Conservation (phyloP, 139 green algal species). For the Astrephomene gubernaculifera region DNA sequence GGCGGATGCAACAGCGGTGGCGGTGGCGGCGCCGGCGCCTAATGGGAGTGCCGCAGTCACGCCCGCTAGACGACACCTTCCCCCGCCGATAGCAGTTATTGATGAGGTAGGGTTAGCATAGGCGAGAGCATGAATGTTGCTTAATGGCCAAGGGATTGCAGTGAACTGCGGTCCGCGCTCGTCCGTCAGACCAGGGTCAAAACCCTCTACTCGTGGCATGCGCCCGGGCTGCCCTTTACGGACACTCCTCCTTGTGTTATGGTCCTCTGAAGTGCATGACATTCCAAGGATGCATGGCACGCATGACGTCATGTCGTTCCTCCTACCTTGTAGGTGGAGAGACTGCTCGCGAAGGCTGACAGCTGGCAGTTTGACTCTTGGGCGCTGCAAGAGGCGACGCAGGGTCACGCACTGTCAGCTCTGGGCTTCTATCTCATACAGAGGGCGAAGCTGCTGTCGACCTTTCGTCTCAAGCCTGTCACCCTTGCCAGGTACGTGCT, state of each 20-base stretch:
- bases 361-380: slow-evolving; percentile 62
- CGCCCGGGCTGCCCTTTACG: too few species aligned
- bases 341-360: slow-evolving; percentile 33
- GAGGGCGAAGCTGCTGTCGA: slow-evolving; percentile 30
- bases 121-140: too few species aligned
- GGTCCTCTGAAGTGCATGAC: too few species aligned
- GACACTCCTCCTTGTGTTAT: too few species aligned
- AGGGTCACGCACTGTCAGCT: slow-evolving; percentile 49
- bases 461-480: slow-evolving; percentile 31
- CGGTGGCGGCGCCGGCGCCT: not conserved
- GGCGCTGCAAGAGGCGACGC: slow-evolving; percentile 45
- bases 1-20: not conserved
- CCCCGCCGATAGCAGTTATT: slow-evolving; percentile 1
- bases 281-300: too few species aligned
- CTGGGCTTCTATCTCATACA: slow-evolving; percentile 54
- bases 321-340: slow-evolving; percentile 45
- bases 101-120: not conserved
- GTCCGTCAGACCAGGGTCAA: too few species aligned
- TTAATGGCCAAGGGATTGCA: too few species aligned
- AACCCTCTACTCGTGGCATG: too few species aligned
- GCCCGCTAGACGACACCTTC: not conserved
- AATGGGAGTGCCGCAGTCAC: not conserved
- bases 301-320: not conserved
- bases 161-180: too few species aligned
- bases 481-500: slow-evolving; percentile 43